Evolutionary conservation across 257 asterid genomes (phyloP).

Genomic region (Lantana camara): DNA sequence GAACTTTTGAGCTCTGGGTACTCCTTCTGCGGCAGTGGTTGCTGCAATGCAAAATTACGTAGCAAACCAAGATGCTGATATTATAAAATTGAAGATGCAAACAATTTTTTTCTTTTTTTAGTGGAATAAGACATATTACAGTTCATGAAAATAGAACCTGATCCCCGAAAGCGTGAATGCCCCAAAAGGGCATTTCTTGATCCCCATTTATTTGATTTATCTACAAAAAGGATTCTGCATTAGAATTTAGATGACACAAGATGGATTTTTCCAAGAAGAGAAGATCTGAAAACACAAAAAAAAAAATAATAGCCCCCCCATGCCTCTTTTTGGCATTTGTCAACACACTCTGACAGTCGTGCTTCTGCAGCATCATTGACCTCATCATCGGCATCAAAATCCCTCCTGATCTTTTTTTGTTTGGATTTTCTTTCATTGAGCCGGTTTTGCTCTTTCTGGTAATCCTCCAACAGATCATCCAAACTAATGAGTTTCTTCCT

Average conservation of each 20-base stretch:
- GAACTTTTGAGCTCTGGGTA: slow-evolving; percentile 50
- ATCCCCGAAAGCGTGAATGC: slow-evolving; percentile 71
- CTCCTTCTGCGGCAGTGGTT: slow-evolving; percentile 43
- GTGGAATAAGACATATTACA: neutral
- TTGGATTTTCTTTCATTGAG: slow-evolving; percentile 51
- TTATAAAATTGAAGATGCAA: neutral
- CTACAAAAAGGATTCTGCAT: slow-evolving; percentile 40
- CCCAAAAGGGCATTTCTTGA: slow-evolving; percentile 84
- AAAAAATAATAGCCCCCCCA: neutral
- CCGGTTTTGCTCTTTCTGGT: slow-evolving; percentile 61
- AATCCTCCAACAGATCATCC: slow-evolving; percentile 79
- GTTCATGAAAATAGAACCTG: slow-evolving; percentile 36
- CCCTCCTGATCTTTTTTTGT: slow-evolving; percentile 39
- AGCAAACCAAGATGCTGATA: neutral
- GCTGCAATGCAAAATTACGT: slow-evolving; percentile 50
- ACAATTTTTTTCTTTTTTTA: no score
- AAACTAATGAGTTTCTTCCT: slow-evolving; percentile 78
- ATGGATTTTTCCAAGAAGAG: neutral
- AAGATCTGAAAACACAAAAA: neutral
- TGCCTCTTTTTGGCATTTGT: slow-evolving; percentile 67
- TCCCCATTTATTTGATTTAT: slow-evolving; percentile 68
- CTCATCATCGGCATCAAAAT: slow-evolving; percentile 60
- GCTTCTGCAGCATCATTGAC: slow-evolving; percentile 62
- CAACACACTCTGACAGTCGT: slow-evolving; percentile 57
- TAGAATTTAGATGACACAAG: slow-evolving; percentile 5